Conservation (phyloP, 306 rosid genomes). For the Begonia loranthoides region DNA sequence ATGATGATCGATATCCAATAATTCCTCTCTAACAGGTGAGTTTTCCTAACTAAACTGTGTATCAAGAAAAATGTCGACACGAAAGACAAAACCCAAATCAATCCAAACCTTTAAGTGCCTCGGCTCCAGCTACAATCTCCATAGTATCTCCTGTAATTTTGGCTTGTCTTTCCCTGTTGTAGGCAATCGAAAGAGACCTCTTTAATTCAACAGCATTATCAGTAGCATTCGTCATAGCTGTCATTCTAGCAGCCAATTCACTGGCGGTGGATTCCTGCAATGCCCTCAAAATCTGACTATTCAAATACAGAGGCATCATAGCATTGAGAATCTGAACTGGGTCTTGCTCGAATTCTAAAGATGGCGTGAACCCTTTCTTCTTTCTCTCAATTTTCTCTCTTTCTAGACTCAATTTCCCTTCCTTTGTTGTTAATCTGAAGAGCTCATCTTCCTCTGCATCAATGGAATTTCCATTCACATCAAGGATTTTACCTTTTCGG, state of each 20-base stretch:
- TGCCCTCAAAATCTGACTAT: slow-evolving; percentile 54
- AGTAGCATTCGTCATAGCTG: slow-evolving; percentile 62
- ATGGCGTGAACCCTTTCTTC: slow-evolving; percentile 17
- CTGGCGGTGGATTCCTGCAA: slow-evolving; percentile 79
- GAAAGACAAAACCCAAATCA: slow-evolving; percentile 10
- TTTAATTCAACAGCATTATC: slow-evolving; percentile 61
- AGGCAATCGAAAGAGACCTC: slow-evolving; percentile 36
- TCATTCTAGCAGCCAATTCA: slow-evolving; percentile 81
- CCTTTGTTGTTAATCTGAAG: slow-evolving; percentile 53
- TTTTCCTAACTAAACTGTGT: too few species aligned
- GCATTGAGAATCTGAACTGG: slow-evolving; percentile 81
- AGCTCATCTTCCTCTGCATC: slow-evolving; percentile 50
- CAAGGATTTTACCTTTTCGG: slow-evolving; percentile 25
- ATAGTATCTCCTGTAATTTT: slow-evolving; percentile 64
- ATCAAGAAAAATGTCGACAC: not conserved
- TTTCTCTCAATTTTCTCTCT: slow-evolving; percentile 23
- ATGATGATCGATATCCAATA: not conserved
- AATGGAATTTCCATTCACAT: slow-evolving; percentile 39
- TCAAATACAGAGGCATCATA: slow-evolving; percentile 77
- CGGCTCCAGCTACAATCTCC: slow-evolving; percentile 82
- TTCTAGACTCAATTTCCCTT: slow-evolving; percentile 50
- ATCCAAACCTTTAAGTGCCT: slow-evolving; percentile 37
- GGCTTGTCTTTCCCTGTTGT: slow-evolving; percentile 57
- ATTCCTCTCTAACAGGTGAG: not conserved
- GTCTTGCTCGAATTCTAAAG: slow-evolving; percentile 69